These are phyloP conservation scores for Phytophthora capsici DNA, from an alignment of 352 stramenopile genomes.

Conservation along the genomic window DNA sequence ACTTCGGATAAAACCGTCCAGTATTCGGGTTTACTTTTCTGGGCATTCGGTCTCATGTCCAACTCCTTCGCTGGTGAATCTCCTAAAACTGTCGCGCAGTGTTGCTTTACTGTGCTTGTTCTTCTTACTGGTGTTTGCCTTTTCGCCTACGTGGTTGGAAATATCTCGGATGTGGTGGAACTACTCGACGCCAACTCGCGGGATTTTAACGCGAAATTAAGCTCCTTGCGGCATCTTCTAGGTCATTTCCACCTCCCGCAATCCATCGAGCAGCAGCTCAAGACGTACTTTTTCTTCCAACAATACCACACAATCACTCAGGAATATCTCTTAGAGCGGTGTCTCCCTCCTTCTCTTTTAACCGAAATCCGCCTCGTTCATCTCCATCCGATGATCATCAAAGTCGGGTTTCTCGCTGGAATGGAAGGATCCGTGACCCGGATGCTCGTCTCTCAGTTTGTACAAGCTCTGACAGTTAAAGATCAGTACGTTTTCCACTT, in stretches of 20 bases:
- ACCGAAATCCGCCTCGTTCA: slow-evolving; percentile 65
- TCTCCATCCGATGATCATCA: slow-evolving; percentile 62
- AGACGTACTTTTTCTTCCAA: slow-evolving; percentile 76
- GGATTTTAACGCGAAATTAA: slow-evolving; percentile 65
- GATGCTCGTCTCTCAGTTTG: slow-evolving; percentile 65
- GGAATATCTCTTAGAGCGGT: slow-evolving; percentile 55
- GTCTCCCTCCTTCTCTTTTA: slow-evolving; percentile 56
- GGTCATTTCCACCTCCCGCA: slow-evolving; percentile 56
- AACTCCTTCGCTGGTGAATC: slow-evolving; percentile 49
- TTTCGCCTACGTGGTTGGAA: slow-evolving; percentile 67
- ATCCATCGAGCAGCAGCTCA: slow-evolving; percentile 57
- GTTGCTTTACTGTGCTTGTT: slow-evolving; percentile 53
- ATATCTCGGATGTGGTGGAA: slow-evolving; percentile 64
- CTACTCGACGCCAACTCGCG: slow-evolving; percentile 57
- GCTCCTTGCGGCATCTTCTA: slow-evolving; percentile 59
- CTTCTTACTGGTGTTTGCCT: slow-evolving; percentile 52
- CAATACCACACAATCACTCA: slow-evolving; percentile 68
- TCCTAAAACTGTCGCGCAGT: slow-evolving; percentile 47
- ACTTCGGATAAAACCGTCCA: slow-evolving; percentile 18
- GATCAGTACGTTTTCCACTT: slow-evolving; percentile 55
- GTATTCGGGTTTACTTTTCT: slow-evolving; percentile 58
- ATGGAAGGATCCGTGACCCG: slow-evolving; percentile 60
- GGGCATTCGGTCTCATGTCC: slow-evolving; percentile 65
- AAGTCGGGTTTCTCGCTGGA: slow-evolving; percentile 58
- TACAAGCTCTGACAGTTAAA: slow-evolving; percentile 52